Evolutionary conservation across 2,329 filamentous ascomycete species (phyloP), one percentile per base, ranked within the genome.

Genomic region (Aspergillus flavus): DNA sequence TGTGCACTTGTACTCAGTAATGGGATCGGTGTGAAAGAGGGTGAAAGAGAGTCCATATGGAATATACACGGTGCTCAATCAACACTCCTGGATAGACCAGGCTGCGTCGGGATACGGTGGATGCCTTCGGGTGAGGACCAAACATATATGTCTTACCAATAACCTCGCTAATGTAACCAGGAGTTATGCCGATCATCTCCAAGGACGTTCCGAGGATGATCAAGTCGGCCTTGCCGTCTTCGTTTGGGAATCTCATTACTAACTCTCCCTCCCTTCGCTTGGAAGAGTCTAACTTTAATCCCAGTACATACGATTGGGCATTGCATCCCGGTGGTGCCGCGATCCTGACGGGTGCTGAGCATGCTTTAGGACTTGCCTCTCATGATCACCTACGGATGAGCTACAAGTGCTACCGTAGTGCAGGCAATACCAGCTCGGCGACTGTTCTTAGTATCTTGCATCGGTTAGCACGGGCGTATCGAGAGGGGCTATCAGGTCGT

Each of bases 271-370:
- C 36, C 4, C 56, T 46, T 14, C 16, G 41, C 19, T 21, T 36
- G 6, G 41, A 58, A 10, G 30, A 32, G 39, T 28, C 12, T 1
- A 58, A 58, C 11, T 58, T 26, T 46, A 43, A 61, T 7, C 52
- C 53, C 4, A 39, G n/a, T 11, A 28, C 14, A 4, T 61, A 61
- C 11, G 59, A 61, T 21, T 61, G 59, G 59, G 59, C 59, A 3
- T 57, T 61, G 14, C 59, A 61, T 41, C 59, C 59, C 7, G 59
- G 59, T 21, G 59, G 59, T 12, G 36, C 30, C 12, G 36, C 28
- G 10, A 61, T 61, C 32, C 12, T 61, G 10, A 10, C 19, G 2
- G 26, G 16, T 6, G 59, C 39, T 12, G 39, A 61, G 52, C 23
- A 48, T 1, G 59, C 54, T 6, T 43, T 61, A 10, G 39, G 41